Percentiles rank a stretch among this genome's conserved stretches.
These are phyloP conservation scores for Penicillium nordicum DNA, from an alignment of 2,329 filamentous ascomycete genomes.

Conservation along the genomic window DNA sequence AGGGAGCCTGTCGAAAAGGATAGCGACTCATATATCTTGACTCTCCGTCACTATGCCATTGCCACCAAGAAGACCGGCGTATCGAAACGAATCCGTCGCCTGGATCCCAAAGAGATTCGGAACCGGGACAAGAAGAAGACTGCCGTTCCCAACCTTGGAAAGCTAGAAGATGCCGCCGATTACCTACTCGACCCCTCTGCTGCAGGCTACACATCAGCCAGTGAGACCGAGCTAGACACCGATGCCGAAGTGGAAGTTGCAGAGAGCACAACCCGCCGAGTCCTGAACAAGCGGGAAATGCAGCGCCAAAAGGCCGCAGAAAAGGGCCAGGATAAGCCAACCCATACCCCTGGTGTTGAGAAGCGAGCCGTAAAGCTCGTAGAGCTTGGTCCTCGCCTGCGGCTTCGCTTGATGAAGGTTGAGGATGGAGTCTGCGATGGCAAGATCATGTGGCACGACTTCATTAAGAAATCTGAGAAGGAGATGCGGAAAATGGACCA, in stretches of 20 bases:
- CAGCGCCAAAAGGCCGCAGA: constrained; percentile 45
- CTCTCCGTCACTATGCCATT: constrained; percentile 91
- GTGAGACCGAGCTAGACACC: constrained; percentile 87
- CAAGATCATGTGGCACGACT: constrained; percentile 97
- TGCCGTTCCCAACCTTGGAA: constrained; percentile 80
- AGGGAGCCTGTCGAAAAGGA: constrained; percentile 57
- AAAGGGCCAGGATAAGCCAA: constrained; percentile 44
- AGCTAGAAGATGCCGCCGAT: constrained; percentile 88
- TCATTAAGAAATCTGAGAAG: constrained; percentile 75
- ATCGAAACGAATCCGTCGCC: constrained; percentile 74
- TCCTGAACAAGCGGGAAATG: constrained; percentile 50
- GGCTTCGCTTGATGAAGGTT: constrained; percentile 85
- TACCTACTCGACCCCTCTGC: constrained; percentile 79
- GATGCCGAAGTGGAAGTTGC: constrained; percentile 91
- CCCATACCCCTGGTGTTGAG: constrained; percentile 58
- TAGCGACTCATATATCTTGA: constrained; percentile 73
- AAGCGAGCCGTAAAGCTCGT: constrained; percentile 86
- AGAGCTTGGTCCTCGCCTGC: constrained; percentile 88
- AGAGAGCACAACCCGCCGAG: constrained; percentile 54
- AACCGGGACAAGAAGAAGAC: constrained; percentile 63
- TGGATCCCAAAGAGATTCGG: constrained; percentile 82
- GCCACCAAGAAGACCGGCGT: constrained; percentile 82
- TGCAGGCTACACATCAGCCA: constrained; percentile 87
- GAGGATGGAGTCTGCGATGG: constrained; percentile 89
- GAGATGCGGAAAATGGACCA: constrained; percentile 77